phyloP scores from a whole-genome alignment of 148 eudicot genomes.

The Cornus kousa region DNA sequence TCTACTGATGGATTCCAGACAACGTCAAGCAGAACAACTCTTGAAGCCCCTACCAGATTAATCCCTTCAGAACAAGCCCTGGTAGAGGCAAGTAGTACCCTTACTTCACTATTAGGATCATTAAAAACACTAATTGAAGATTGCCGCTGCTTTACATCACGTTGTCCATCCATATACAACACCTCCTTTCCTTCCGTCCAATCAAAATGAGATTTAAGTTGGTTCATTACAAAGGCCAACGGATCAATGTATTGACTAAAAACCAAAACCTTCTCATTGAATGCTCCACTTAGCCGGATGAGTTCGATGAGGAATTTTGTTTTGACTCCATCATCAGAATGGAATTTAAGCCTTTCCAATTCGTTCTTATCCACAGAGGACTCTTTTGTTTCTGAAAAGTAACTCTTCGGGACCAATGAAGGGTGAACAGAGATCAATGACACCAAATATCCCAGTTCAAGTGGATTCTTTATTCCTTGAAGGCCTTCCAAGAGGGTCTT shows the following conservation, averaged over 20 bases:
- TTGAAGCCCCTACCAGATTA: slow-evolving; percentile 73
- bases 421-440: slow-evolving; percentile 72
- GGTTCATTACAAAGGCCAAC: slow-evolving; percentile 30
- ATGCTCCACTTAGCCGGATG: slow-evolving; percentile 35
- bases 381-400: slow-evolving; percentile 11
- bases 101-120: slow-evolving; percentile 50
- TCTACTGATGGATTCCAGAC: slow-evolving; percentile 83
- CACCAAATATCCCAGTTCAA: slow-evolving; percentile 21
- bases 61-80: slow-evolving; percentile 83
- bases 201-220: slow-evolving; percentile 24
- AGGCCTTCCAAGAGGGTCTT: slow-evolving; percentile 18
- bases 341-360: slow-evolving; percentile 23
- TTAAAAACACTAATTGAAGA: slow-evolving; percentile 42
- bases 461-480: neutral
- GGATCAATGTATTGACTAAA: slow-evolving; percentile 64
- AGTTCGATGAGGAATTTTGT: slow-evolving; percentile 52
- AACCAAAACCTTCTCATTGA: slow-evolving; percentile 62
- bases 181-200: slow-evolving; percentile 55
- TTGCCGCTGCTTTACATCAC: slow-evolving; percentile 39
- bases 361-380: slow-evolving; percentile 6
- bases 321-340: slow-evolving; percentile 55
- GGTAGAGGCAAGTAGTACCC: slow-evolving; percentile 74
- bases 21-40: slow-evolving; percentile 73
- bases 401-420: slow-evolving; percentile 17
- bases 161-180: slow-evolving; percentile 50